Evolutionary conservation across 192 early-diverging fungal species (phyloP), one percentile per base, ranked within the genome.

Genomic region (Thoreauomyces humboldtii): DNA sequence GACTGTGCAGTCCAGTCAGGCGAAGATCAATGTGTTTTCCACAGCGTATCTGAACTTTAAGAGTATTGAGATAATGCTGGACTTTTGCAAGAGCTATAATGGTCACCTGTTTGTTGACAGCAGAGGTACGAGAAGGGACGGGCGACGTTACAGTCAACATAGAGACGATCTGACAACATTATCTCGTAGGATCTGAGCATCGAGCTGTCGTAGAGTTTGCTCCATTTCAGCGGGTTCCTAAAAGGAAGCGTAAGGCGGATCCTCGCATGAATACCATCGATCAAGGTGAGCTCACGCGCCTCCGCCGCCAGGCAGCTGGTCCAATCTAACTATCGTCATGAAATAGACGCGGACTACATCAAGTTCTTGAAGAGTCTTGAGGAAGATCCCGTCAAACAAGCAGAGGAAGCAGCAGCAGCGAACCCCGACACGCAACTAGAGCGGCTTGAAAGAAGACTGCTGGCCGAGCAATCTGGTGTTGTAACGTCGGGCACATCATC

Each of bases 191-290:
- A n/a, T 81, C 76, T 50, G 85, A 91, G 60, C 78, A 78, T 43
- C 69, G 82, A 21, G 91, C 89, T 0, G 72, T 86, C 14, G 91
- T 93, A 0, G 91, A 93, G 65, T 89, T 92, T 70, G 87, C 89
- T 6, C 85, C 86, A 45, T 92, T 80, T 59, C 90, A 92, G 72
- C 80, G 82, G 53, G 64, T 85, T 27, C 87, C 90, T 21, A 87
- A 83, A 43, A 84, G 83, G 29, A 79, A 74, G 62, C 81, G 83
- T 56, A 81, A 85, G 63, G 29, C 70, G 0, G 89, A 92, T 57
- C 47, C 82, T n/a, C 72, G 86, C 37, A 85, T 87, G 75, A 88
- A 86, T 37, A 92, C 91, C 0, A 89, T 92, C 43, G 87, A 92
- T 29, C 56, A 80, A 53, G 90, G 88, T 89, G n/a, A n/a, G n/a